Conservation (phyloP, 768 basidiomycete species). For the Leccinum fibrillosum region DNA sequence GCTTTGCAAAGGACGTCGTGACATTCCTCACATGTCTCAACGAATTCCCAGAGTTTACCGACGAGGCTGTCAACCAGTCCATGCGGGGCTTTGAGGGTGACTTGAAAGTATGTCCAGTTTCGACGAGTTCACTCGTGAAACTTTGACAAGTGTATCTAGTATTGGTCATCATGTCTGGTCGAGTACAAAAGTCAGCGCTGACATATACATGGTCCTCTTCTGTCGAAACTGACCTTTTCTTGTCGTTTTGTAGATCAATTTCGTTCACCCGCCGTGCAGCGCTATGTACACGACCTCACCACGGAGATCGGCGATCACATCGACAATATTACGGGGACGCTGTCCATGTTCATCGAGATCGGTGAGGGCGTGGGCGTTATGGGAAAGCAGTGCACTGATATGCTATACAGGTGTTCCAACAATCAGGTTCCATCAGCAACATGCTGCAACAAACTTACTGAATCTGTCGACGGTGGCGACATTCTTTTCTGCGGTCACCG, state of each 20-base stretch:
- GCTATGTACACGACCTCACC: slow-evolving; percentile 52
- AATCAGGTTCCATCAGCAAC: slow-evolving; percentile 53
- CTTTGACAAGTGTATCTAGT: slow-evolving; percentile 32
- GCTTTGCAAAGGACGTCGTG: slow-evolving; percentile 47
- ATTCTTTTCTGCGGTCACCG: slow-evolving; percentile 54
- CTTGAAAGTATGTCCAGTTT: slow-evolving; percentile 37
- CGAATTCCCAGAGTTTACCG: slow-evolving; percentile 55
- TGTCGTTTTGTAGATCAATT: slow-evolving; percentile 40
- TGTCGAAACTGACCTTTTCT: slow-evolving; percentile 7
- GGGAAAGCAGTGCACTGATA: slow-evolving; percentile 24
- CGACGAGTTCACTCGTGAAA: neutral
- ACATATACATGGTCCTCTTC: neutral
- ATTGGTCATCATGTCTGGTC: slow-evolving; percentile 51
- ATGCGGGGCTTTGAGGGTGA: slow-evolving; percentile 50
- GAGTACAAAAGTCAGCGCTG: slow-evolving; percentile 41
- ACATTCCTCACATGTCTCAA: slow-evolving; percentile 52
- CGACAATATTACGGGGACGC: slow-evolving; percentile 48
- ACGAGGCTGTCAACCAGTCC: slow-evolving; percentile 49
- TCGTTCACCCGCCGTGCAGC: slow-evolving; percentile 48
- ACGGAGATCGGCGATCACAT: slow-evolving; percentile 53
- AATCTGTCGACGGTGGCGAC: slow-evolving; percentile 54
- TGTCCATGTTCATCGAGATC: slow-evolving; percentile 52
- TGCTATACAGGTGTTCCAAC: slow-evolving; percentile 47
- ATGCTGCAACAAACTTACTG: slow-evolving; percentile 45
- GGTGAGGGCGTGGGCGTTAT: slow-evolving; percentile 34